Evolutionary conservation across 352 stramenopile species (phyloP).

Genomic region (Globisporangium sylvaticum): DNA sequence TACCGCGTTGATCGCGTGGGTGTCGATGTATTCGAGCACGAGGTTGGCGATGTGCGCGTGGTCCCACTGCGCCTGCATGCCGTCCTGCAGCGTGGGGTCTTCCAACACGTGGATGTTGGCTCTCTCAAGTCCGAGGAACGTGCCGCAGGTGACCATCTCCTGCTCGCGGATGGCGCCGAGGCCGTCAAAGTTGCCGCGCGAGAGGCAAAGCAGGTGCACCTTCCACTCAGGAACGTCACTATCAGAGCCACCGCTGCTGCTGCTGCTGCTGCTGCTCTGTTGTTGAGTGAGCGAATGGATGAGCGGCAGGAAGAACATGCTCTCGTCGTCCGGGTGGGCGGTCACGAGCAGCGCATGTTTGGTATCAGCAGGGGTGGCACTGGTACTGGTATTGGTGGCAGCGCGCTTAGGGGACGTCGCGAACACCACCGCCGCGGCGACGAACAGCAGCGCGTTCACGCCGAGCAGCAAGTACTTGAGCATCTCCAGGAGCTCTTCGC

Average conservation of each 20-base stretch:
- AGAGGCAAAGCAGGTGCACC: constrained; percentile 90
- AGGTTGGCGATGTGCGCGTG: constrained; percentile 53
- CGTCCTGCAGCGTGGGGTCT: constrained; percentile 83
- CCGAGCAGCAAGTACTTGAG: constrained; percentile 58
- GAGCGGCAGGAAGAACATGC: constrained; percentile 96
- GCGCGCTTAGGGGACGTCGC: constrained; percentile 13
- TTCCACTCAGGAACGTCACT: constrained; percentile 33
- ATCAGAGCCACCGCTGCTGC: background rate
- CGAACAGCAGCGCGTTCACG: constrained; percentile 57
- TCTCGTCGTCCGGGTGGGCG: constrained; percentile 96
- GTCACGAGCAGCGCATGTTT: constrained; percentile 84
- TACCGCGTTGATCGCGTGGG: constrained; percentile 63
- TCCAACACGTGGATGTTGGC: constrained; percentile 65
- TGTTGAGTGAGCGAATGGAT: constrained; percentile 43
- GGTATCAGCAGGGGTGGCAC: background rate
- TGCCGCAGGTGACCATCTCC: constrained; percentile 67
- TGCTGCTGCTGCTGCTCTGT: constrained; percentile 13
- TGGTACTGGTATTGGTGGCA: background rate
- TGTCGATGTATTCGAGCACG: constrained; percentile 52
- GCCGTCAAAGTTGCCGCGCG: constrained; percentile 89
- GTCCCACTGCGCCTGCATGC: constrained; percentile 77
- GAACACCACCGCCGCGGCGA: constrained; percentile 36
- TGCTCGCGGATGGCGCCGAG: constrained; percentile 78
- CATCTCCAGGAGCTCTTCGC: constrained; percentile 40
- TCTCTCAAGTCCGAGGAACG: constrained; percentile 46